A percentile compares a stretch with the other conserved stretches of the same genome.
phyloP scores from a whole-genome alignment of 495 filamentous ascomycete species.

The Stereocaulon alpinum region DNA sequence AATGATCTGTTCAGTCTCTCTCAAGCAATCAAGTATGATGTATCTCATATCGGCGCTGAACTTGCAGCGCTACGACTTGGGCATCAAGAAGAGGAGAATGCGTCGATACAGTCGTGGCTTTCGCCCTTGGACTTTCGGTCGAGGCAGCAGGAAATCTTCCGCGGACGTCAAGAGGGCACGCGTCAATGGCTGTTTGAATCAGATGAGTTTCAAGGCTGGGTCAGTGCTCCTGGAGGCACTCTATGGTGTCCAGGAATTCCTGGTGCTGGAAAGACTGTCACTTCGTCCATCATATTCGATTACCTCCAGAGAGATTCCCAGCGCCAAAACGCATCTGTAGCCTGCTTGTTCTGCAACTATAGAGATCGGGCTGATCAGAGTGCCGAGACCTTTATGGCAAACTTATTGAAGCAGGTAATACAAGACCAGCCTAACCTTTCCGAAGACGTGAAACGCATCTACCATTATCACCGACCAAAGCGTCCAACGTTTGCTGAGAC shows the following conservation, averaged over 20 bases:
- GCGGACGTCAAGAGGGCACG: slow-evolving; percentile 29
- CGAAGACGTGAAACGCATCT: neutral
- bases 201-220: slow-evolving; percentile 28
- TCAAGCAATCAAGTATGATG: neutral
- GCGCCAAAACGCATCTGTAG: neutral
- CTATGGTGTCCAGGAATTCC: slow-evolving; percentile 38
- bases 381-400: slow-evolving; percentile 8
- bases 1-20: slow-evolving; percentile 1
- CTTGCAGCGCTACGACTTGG: neutral
- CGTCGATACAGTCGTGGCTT: slow-evolving; percentile 13
- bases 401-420: slow-evolving; percentile 10
- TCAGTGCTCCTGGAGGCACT: slow-evolving; percentile 19
- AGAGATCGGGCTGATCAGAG: neutral
- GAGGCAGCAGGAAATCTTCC: slow-evolving; percentile 20
- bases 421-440: neutral
- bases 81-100: slow-evolving; percentile 3
- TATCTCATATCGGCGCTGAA: neutral
- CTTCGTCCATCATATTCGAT: slow-evolving; percentile 30
- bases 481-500: neutral
- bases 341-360: slow-evolving; percentile 7
- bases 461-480: neutral
- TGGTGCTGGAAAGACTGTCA: slow-evolving; percentile 34
- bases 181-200: slow-evolving; percentile 37
- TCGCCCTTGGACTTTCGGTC: slow-evolving; percentile 15
- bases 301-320: slow-evolving; percentile 14